Evolutionary conservation across 2,329 filamentous ascomycete species (phyloP).

Genomic region (Aspergillus caelatus): DNA sequence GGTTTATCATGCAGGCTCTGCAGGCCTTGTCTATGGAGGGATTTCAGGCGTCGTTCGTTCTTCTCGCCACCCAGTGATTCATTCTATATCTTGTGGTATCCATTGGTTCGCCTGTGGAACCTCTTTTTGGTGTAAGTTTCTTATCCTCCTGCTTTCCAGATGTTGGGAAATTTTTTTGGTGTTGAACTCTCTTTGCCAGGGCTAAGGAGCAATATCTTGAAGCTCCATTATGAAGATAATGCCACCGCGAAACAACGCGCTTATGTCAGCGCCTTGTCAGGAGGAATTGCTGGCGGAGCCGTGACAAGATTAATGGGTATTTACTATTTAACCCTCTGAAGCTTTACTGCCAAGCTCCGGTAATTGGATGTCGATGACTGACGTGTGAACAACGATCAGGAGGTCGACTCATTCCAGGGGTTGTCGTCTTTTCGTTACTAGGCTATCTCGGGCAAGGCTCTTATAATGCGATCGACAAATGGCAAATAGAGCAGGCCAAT

Average conservation of each 20-base stretch:
- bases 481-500: slow-evolving; percentile 44
- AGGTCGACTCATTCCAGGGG: slow-evolving; percentile 61
- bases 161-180: not conserved
- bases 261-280: slow-evolving; percentile 70
- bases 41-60: slow-evolving; percentile 72
- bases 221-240: slow-evolving; percentile 52
- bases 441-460: slow-evolving; percentile 60
- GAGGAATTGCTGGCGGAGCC: slow-evolving; percentile 65
- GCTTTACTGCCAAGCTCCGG: not conserved
- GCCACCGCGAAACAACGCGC: slow-evolving; percentile 63
- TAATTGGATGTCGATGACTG: slow-evolving; percentile 5
- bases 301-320: slow-evolving; percentile 60
- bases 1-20: slow-evolving; percentile 30
- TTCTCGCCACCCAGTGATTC: slow-evolving; percentile 66
- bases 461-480: slow-evolving; percentile 56
- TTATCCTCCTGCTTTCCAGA: not conserved
- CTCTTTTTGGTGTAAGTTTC: slow-evolving; percentile 70
- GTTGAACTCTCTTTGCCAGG: slow-evolving; percentile 41
- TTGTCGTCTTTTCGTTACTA: slow-evolving; percentile 61
- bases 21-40: slow-evolving; percentile 67
- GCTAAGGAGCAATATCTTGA: slow-evolving; percentile 48
- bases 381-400: slow-evolving; percentile 42
- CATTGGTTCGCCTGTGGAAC: slow-evolving; percentile 81
- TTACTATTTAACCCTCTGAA: slow-evolving; percentile 30
- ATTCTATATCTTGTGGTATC: slow-evolving; percentile 70